Conservation (phyloP, 495 filamentous ascomycete genomes). For the Xylaria telfairii region DNA sequence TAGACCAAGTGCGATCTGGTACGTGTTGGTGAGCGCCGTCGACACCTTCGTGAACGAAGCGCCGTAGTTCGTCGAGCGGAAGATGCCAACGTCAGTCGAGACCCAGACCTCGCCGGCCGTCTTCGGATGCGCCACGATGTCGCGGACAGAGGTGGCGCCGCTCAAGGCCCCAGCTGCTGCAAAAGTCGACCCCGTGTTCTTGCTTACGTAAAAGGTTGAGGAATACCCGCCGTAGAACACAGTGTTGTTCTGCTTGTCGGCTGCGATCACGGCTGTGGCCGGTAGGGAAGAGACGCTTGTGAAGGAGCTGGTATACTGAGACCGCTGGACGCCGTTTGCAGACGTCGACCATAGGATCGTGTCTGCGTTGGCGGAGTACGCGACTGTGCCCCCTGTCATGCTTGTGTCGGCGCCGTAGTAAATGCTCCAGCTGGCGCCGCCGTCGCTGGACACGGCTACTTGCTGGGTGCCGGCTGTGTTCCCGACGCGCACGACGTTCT, state of each 20-base stretch:
- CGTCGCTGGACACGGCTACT: constrained; percentile 50
- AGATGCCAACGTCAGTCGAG: constrained; percentile 59
- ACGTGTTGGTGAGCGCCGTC: constrained; percentile 46
- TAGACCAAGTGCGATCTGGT: constrained; percentile 53
- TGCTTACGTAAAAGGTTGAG: constrained; percentile 54
- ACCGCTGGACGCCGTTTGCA: constrained; percentile 48
- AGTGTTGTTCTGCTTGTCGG: constrained; percentile 58
- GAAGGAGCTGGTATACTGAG: constrained; percentile 51
- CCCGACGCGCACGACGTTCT: constrained; percentile 63
- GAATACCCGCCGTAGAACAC: constrained; percentile 59
- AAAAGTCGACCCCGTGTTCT: constrained; percentile 53
- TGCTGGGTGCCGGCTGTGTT: constrained; percentile 49
- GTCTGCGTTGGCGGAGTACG: constrained; percentile 59
- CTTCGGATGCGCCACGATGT: constrained; percentile 56
- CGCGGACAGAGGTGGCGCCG: constrained; percentile 48
- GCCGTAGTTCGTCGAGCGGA: constrained; percentile 58
- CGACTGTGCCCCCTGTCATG: constrained; percentile 54
- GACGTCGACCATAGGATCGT: constrained; percentile 57
- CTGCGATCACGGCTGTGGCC: constrained; percentile 52
- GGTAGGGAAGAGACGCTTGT: constrained; percentile 51
- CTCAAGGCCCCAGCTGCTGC: constrained; percentile 40
- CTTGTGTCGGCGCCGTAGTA: constrained; percentile 52
- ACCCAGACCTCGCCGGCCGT: constrained; percentile 59
- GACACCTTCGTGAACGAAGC: constrained; percentile 49
- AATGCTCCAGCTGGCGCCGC: constrained; percentile 54